Evolutionary conservation across 2,329 filamentous ascomycete genomes (phyloP).

Genomic region (Mycosphaerella sp.): DNA sequence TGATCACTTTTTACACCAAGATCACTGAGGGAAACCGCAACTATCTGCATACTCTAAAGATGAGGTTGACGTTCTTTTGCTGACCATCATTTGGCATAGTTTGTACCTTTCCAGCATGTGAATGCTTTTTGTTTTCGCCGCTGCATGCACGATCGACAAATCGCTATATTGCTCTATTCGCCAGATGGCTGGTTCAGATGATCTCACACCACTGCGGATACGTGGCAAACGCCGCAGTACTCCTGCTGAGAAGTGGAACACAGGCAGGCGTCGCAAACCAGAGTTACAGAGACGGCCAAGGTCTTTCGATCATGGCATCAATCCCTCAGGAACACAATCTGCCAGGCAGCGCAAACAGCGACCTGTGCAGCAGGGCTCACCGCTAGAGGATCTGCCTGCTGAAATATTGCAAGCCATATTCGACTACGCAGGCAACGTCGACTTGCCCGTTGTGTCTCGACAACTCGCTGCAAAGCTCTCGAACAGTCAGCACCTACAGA

Average conservation of each 20-base stretch:
- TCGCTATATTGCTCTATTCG: not conserved
- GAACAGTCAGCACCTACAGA: constrained; percentile 27
- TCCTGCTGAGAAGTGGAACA: constrained; percentile 27
- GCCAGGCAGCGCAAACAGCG: not conserved
- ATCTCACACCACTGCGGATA: constrained; percentile 30
- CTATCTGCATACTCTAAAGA: not conserved
- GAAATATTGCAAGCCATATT: constrained; percentile 36
- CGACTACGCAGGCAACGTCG: constrained; percentile 28
- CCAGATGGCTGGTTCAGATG: constrained; percentile 6
- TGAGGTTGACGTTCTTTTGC: not conserved
- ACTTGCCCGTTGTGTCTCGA: constrained; percentile 30
- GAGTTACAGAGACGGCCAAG: constrained; percentile 14
- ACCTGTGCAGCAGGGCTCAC: constrained; percentile 14
- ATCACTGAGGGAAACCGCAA: constrained; percentile 33
- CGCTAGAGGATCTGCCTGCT: constrained; percentile 32
- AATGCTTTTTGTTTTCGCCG: not conserved
- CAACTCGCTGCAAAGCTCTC: constrained; percentile 29
- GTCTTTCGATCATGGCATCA: not conserved
- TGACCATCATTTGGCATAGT: not conserved
- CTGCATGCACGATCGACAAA: not conserved
- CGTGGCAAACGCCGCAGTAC: constrained; percentile 31
- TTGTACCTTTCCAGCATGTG: not conserved
- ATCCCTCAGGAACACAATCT: constrained; percentile 9
- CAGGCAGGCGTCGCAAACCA: constrained; percentile 22
- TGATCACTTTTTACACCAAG: constrained; percentile 38